Evolutionary conservation across 179 eudicot genomes (phyloP).

Genomic region (Pouteria campechiana): DNA sequence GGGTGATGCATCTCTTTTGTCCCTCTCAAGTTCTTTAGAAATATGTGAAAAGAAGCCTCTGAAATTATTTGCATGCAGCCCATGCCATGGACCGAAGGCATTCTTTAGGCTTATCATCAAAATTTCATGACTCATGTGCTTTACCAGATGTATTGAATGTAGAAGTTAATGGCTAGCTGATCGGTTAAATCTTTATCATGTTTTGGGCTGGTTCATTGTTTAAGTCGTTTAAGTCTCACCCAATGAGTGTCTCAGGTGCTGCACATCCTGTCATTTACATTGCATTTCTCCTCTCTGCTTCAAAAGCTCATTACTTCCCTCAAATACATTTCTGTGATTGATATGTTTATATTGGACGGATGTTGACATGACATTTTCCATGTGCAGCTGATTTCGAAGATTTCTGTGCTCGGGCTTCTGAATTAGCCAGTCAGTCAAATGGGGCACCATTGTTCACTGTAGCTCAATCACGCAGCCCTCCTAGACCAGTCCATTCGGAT

Average conservation of each 20-base stretch:
- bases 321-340: not conserved
- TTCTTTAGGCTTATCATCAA: not conserved
- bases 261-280: too few species aligned
- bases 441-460: constrained; percentile 87
- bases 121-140: not conserved
- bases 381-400: constrained; percentile 60
- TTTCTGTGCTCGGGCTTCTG: constrained; percentile 57
- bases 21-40: not conserved
- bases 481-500: constrained; percentile 11
- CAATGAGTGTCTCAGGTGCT: too few species aligned
- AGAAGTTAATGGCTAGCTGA: not conserved
- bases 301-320: not conserved
- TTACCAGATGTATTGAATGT: not conserved
- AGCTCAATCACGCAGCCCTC: constrained; percentile 26
- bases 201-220: not conserved
- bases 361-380: not conserved
- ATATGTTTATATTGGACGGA: not conserved
- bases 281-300: too few species aligned
- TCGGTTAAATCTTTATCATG: not conserved
- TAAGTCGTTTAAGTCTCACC: too few species aligned
- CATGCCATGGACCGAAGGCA: too few species aligned
- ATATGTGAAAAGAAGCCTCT: not conserved
- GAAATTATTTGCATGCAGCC: not conserved
- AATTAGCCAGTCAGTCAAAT: constrained; percentile 51
- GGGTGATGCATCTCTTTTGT: not conserved